Evolutionary conservation across 1,284 basidiomycete genomes (phyloP).

Genomic region (Ustilago trichophora): DNA sequence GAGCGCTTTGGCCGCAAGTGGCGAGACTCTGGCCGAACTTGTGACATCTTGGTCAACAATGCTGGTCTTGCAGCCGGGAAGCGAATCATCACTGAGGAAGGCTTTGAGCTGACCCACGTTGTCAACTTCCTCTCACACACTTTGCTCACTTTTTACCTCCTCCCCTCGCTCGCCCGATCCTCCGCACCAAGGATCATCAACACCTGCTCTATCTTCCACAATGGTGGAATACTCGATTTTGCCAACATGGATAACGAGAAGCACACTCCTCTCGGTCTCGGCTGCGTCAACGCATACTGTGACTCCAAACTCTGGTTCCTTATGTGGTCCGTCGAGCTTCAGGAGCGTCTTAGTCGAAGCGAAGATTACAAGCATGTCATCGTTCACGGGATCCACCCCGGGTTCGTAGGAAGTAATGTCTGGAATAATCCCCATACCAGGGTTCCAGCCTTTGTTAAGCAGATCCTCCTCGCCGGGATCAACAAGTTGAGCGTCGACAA

Average conservation of each 20-base stretch:
- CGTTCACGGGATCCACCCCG: slow-evolving; percentile 53
- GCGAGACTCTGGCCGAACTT: slow-evolving; percentile 22
- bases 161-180: slow-evolving; percentile 42
- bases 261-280: slow-evolving; percentile 17
- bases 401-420: slow-evolving; percentile 50
- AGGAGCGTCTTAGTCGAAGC: slow-evolving; percentile 43
- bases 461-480: slow-evolving; percentile 10
- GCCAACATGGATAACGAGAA: slow-evolving; percentile 56
- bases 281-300: slow-evolving; percentile 53
- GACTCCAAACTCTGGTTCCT: slow-evolving; percentile 50
- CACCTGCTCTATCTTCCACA: slow-evolving; percentile 55
- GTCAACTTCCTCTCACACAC: slow-evolving; percentile 55
- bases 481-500: slow-evolving; percentile 19
- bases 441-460: not conserved
- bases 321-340: slow-evolving; percentile 58
- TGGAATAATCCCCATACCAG: slow-evolving; percentile 40
- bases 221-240: slow-evolving; percentile 51
- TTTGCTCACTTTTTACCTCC: slow-evolving; percentile 50
- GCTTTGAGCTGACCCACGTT: slow-evolving; percentile 51
- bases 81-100: slow-evolving; percentile 45
- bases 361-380: slow-evolving; percentile 54
- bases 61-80: slow-evolving; percentile 39
- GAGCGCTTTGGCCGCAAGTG: slow-evolving; percentile 41
- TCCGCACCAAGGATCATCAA: slow-evolving; percentile 52
- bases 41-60: slow-evolving; percentile 52